Conservation (phyloP, 2,329 filamentous ascomycete species). For the Knoxdaviesia proteae region DNA sequence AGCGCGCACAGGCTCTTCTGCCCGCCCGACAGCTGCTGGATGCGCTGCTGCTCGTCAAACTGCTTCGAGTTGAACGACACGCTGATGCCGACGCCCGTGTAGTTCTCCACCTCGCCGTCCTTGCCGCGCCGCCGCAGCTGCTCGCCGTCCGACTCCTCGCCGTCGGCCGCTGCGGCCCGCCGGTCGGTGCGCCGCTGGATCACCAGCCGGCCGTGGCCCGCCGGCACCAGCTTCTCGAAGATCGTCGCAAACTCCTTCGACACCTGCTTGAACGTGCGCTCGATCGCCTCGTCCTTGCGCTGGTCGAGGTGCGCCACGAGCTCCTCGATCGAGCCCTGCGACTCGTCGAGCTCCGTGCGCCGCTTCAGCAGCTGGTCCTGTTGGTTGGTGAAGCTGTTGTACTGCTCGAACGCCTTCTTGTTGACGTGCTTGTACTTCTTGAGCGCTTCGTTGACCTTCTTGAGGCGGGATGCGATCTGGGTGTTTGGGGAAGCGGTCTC, state of each 20-base stretch:
- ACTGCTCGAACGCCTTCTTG: slow-evolving; percentile 98
- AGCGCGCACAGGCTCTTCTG: slow-evolving; percentile 96
- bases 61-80: slow-evolving; percentile 98
- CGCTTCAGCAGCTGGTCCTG: slow-evolving; percentile 72
- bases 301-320: slow-evolving; percentile 84
- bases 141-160: slow-evolving; percentile 48
- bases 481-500: background rate
- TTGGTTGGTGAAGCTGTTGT: slow-evolving; percentile 88
- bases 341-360: slow-evolving; percentile 68
- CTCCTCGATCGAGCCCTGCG: slow-evolving; percentile 72
- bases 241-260: slow-evolving; percentile 81
- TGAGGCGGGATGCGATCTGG: slow-evolving; percentile 47
- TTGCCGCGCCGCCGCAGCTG: slow-evolving; percentile 19
- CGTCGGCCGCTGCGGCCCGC: slow-evolving; percentile 25
- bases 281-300: slow-evolving; percentile 92
- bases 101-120: slow-evolving; percentile 62
- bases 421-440: slow-evolving; percentile 98
- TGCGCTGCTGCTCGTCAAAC: slow-evolving; percentile 84
- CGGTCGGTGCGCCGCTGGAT: slow-evolving; percentile 81
- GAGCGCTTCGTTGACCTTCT: slow-evolving; percentile 76
- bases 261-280: slow-evolving; percentile 96
- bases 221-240: slow-evolving; percentile 86
- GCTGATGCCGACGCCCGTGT: slow-evolving; percentile 86
- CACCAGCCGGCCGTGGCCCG: slow-evolving; percentile 73
- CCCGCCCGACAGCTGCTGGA: slow-evolving; percentile 89